Percentiles rank a stretch among this genome's conserved stretches.
These are phyloP conservation scores for Leccinum disarticulatum DNA, from an alignment of 768 basidiomycete species.

Conservation along the genomic window DNA sequence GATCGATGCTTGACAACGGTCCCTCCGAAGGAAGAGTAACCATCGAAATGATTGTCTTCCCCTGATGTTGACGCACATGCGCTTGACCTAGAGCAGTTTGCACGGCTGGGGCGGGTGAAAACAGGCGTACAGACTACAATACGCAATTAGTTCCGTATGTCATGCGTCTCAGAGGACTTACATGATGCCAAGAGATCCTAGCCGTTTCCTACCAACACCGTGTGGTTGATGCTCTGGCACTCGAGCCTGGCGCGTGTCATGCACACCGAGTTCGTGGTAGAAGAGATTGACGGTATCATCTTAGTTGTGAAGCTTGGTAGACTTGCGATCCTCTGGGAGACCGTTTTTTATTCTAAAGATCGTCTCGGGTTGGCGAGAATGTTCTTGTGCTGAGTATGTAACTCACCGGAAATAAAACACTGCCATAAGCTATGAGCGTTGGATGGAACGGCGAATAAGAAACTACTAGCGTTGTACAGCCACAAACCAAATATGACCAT, in stretches of 20 bases:
- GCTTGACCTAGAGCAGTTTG: slow-evolving; percentile 60
- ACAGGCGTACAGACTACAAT: slow-evolving; percentile 48
- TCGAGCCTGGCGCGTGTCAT: too few species aligned
- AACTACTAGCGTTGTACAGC: too few species aligned
- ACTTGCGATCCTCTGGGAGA: slow-evolving; percentile 20
- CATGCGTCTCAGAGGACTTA: slow-evolving; percentile 34
- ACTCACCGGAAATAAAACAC: too few species aligned
- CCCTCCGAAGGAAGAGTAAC: slow-evolving; percentile 65
- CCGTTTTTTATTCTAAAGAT: slow-evolving; percentile 36
- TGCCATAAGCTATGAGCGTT: too few species aligned
- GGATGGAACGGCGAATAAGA: too few species aligned
- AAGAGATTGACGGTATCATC: slow-evolving; percentile 63
- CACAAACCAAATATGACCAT: too few species aligned
- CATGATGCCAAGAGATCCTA: slow-evolving; percentile 54
- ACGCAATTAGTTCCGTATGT: slow-evolving; percentile 1
- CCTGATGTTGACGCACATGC: slow-evolving; percentile 70
- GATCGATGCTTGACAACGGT: slow-evolving; percentile 77
- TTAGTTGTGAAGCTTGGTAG: slow-evolving; percentile 50
- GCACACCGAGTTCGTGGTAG: slow-evolving; percentile 52
- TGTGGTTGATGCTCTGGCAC: slow-evolving; percentile 19
- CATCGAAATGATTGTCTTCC: slow-evolving; percentile 63
- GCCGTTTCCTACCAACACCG: slow-evolving; percentile 36
- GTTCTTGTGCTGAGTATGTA: slow-evolving; percentile 53
- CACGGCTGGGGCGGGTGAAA: slow-evolving; percentile 58
- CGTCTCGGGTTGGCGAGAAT: slow-evolving; percentile 27